These are phyloP conservation scores for Myxozyma lipomycoides DNA, from an alignment of 805 yeast genomes.

Conservation along the genomic window DNA sequence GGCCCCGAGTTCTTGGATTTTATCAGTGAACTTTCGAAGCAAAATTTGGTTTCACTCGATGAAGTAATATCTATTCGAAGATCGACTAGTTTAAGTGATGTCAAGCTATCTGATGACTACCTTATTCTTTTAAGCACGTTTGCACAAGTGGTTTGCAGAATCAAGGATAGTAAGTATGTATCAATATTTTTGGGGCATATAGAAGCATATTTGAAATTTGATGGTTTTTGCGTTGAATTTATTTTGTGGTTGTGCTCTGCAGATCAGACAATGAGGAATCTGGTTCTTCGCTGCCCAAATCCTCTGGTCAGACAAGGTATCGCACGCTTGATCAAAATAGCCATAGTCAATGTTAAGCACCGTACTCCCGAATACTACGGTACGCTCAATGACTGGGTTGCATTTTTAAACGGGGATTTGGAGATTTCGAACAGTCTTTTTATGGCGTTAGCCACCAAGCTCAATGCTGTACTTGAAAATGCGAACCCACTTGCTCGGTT, in stretches of 20 bases:
- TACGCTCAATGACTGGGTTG: conserved; percentile 7
- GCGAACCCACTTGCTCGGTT: conserved; percentile 4
- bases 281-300: conserved; percentile 21
- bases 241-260: conserved; percentile 12
- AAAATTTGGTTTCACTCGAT: background rate
- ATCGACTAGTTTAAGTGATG: background rate
- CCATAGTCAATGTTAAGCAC: conserved; percentile 4
- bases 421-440: background rate
- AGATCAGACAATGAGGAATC: conserved; percentile 2
- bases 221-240: conserved; percentile 8
- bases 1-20: conserved; percentile 15
- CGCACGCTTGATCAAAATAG: conserved; percentile 2
- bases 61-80: too few relatives aligned
- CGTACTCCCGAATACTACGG: conserved; percentile 12
- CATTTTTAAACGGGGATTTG: background rate
- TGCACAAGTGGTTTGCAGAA: conserved; percentile 13
- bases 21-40: conserved; percentile 2
- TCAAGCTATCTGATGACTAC: conserved; percentile 1
- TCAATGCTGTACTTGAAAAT: background rate
- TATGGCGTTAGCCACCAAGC: background rate
- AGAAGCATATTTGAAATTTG: conserved; percentile 2
- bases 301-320: conserved; percentile 8
- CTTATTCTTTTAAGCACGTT: conserved; percentile 14
- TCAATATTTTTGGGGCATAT: conserved; percentile 3
- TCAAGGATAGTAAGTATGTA: conserved; percentile 4